Conservation (phyloP, 2,329 filamentous ascomycete genomes). For the Emmonsiellopsis sp. region DNA sequence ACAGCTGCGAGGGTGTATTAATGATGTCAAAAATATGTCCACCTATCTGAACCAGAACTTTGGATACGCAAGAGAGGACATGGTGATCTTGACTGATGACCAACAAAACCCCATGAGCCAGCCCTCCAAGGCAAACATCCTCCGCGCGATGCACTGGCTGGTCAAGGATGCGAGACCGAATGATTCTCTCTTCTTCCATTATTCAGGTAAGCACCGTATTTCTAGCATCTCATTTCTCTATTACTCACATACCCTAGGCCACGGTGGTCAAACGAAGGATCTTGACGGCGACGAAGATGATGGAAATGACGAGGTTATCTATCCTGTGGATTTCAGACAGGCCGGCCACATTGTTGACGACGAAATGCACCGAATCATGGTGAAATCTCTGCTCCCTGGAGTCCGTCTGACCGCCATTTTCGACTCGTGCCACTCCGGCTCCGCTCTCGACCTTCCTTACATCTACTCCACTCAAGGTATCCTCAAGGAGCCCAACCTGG, state of each 20-base stretch:
- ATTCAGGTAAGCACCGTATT: slow-evolving; percentile 57
- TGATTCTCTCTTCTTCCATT: slow-evolving; percentile 95
- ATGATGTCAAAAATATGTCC: slow-evolving; percentile 97
- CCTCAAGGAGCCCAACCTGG: slow-evolving; percentile 60
- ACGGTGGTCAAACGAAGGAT: slow-evolving; percentile 67
- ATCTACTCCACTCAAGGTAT: slow-evolving; percentile 58
- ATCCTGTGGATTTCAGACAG: slow-evolving; percentile 61
- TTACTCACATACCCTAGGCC: slow-evolving; percentile 39
- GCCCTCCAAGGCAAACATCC: slow-evolving; percentile 88
- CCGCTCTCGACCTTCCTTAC: slow-evolving; percentile 57
- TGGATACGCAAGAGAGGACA: slow-evolving; percentile 88
- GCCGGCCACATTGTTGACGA: slow-evolving; percentile 70
- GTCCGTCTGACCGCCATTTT: slow-evolving; percentile 67
- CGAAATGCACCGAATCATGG: slow-evolving; percentile 69
- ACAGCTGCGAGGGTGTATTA: slow-evolving; percentile 87
- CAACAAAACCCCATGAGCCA: slow-evolving; percentile 97
- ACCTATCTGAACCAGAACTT: slow-evolving; percentile 80
- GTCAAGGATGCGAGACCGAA: slow-evolving; percentile 88
- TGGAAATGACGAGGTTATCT: slow-evolving; percentile 69
- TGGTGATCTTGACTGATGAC: slow-evolving; percentile 94
- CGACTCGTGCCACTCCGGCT: slow-evolving; percentile 59
- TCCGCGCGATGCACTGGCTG: slow-evolving; percentile 95
- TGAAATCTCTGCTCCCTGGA: slow-evolving; percentile 66
- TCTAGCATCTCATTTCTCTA: neutral
- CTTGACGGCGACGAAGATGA: slow-evolving; percentile 67